These are phyloP conservation scores for Calocybe gambosa DNA, from an alignment of 1,284 basidiomycete species.

Conservation along the genomic window DNA sequence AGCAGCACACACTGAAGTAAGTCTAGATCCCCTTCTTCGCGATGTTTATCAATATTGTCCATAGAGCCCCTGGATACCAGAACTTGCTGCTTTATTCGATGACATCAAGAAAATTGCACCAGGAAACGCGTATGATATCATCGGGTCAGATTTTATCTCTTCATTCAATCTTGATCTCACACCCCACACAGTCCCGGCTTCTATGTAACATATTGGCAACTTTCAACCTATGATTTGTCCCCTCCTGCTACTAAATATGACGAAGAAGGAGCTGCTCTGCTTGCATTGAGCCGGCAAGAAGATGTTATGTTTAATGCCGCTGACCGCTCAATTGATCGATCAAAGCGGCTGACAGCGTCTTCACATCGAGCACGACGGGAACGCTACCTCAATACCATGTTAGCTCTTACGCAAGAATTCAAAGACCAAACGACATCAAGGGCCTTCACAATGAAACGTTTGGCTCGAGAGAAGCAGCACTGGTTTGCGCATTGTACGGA, in stretches of 20 bases:
- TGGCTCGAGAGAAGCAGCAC: conserved; percentile 75
- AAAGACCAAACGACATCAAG: conserved; percentile 73
- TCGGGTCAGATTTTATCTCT: conserved; percentile 52
- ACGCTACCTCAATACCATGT: conserved; percentile 51
- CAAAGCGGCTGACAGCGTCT: conserved; percentile 45
- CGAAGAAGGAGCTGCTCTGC: conserved; percentile 57
- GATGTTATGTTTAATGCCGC: conserved; percentile 51
- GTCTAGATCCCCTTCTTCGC: conserved; percentile 11
- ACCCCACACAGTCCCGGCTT: conserved; percentile 67
- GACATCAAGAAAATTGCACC: conserved; percentile 66
- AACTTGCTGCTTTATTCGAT: conserved; percentile 62
- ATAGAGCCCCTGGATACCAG: conserved; percentile 73
- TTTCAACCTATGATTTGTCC: conserved; percentile 82
- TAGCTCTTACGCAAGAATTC: conserved; percentile 57
- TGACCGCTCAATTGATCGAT: conserved; percentile 60
- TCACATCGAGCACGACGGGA: conserved; percentile 58
- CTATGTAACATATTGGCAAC: conserved; percentile 92
- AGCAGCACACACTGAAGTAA: conserved; percentile 30
- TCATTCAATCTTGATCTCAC: not conserved
- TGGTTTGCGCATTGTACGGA: conserved; percentile 80
- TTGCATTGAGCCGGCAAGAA: conserved; percentile 55
- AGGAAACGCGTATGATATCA: conserved; percentile 51
- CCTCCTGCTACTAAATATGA: conserved; percentile 67
- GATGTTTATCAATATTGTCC: conserved; percentile 12
- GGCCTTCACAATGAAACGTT: conserved; percentile 68